Conservation (phyloP, 495 filamentous ascomycete species). For the Neurospora sp. region DNA sequence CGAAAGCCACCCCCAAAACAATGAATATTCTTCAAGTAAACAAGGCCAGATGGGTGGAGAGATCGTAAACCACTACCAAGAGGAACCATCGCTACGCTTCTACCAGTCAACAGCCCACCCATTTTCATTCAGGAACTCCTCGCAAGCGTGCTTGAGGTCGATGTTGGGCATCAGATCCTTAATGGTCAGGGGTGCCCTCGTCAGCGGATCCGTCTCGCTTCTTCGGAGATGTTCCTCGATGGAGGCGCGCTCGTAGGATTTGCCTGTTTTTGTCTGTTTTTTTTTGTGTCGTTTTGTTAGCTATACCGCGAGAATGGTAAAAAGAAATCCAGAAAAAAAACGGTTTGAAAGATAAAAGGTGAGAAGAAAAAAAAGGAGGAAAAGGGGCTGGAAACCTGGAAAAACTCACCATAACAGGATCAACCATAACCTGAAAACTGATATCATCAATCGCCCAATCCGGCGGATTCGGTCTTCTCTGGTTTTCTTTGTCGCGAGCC, state of each 20-base stretch:
- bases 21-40: not conserved
- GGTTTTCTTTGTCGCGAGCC: slow-evolving; percentile 36
- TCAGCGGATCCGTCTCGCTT: slow-evolving; percentile 69
- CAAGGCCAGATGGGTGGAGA: not conserved
- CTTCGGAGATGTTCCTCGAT: slow-evolving; percentile 77
- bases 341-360: not conserved
- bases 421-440: slow-evolving; percentile 84
- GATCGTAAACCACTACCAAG: not conserved
- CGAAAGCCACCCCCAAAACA: not conserved
- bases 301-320: slow-evolving; percentile 3
- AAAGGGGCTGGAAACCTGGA: not conserved
- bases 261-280: slow-evolving; percentile 67
- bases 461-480: slow-evolving; percentile 56
- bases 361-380: not conserved
- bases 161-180: slow-evolving; percentile 77
- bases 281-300: not conserved
- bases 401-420: slow-evolving; percentile 63
- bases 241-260: slow-evolving; percentile 82
- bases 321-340: too few species aligned
- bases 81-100: not conserved
- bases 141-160: slow-evolving; percentile 71
- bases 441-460: slow-evolving; percentile 87
- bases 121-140: slow-evolving; percentile 74
- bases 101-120: slow-evolving; percentile 94
- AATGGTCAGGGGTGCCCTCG: slow-evolving; percentile 58